phyloP scores from a whole-genome alignment of 192 early-diverging fungal genomes.

The Piromyces sp. region DNA sequence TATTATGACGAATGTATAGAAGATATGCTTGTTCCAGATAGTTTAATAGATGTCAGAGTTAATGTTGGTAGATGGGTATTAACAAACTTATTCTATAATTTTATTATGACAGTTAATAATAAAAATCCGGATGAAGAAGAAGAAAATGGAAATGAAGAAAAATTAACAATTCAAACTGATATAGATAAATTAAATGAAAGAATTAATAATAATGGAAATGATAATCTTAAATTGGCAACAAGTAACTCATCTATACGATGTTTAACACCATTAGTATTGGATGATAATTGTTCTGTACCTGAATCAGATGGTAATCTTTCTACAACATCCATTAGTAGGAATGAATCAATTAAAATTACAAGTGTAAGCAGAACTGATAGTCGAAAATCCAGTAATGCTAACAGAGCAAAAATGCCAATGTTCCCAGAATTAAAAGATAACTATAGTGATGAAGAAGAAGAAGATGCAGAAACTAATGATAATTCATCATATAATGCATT shows the following conservation, averaged over 20 bases:
- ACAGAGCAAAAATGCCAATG: neutral
- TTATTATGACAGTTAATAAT: constrained; percentile 16
- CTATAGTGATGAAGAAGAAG: neutral
- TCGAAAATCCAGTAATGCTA: neutral
- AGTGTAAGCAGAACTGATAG: neutral
- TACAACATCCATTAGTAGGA: neutral
- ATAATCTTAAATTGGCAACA: neutral
- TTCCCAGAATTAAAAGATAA: neutral
- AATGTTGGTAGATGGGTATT: constrained; percentile 72
- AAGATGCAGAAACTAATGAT: neutral
- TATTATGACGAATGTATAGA: constrained; percentile 60
- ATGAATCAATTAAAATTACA: neutral
- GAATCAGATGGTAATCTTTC: neutral
- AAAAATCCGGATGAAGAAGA: neutral
- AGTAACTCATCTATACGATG: neutral
- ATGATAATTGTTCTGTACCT: neutral
- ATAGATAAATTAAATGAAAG: neutral
- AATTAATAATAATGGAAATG: neutral
- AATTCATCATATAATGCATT: too few species aligned
- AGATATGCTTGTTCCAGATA: constrained; percentile 12
- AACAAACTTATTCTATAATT: constrained; percentile 49
- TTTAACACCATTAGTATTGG: neutral
- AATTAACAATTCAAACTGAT: neutral
- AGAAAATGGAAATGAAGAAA: neutral
- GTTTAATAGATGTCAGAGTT: constrained; percentile 13